These are phyloP conservation scores for Tulasnella sp. DNA, from an alignment of 768 basidiomycete species.

Conservation along the genomic window DNA sequence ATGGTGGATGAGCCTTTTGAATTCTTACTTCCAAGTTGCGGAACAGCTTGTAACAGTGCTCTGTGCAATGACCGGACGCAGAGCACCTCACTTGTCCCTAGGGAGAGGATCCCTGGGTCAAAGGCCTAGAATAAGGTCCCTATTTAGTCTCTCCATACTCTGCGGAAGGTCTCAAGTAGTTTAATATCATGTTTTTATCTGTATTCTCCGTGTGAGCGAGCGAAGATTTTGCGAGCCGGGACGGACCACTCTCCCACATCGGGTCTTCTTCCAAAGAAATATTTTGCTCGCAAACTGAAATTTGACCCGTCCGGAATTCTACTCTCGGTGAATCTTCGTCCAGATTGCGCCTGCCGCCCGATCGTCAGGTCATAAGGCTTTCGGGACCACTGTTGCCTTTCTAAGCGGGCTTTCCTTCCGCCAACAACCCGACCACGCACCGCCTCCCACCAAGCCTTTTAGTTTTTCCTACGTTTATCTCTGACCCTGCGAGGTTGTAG, in stretches of 20 bases:
- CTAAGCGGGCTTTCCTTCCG: not conserved
- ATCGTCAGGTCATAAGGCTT: not conserved
- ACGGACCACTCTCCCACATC: not conserved
- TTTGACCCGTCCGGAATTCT: not conserved
- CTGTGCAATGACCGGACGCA: not conserved
- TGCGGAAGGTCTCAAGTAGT: not conserved
- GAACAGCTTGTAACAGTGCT: not conserved
- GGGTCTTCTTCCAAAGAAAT: not conserved
- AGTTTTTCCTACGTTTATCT: not conserved
- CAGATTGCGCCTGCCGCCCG: not conserved
- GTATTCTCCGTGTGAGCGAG: not conserved
- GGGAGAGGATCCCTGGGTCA: not conserved
- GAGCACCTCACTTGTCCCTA: not conserved
- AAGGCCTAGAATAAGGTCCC: not conserved
- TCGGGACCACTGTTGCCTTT: not conserved
- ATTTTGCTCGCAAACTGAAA: not conserved
- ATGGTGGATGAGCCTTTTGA: not conserved
- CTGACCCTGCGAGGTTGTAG: not conserved
- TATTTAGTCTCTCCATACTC: not conserved
- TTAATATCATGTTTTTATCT: not conserved
- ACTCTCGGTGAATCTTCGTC: not conserved
- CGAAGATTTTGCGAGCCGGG: not conserved
- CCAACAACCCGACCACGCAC: not conserved
- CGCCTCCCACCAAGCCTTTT: not conserved
- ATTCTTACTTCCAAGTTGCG: not conserved